Conservation (phyloP, 352 stramenopile species). For the Phytophthora citricola region DNA sequence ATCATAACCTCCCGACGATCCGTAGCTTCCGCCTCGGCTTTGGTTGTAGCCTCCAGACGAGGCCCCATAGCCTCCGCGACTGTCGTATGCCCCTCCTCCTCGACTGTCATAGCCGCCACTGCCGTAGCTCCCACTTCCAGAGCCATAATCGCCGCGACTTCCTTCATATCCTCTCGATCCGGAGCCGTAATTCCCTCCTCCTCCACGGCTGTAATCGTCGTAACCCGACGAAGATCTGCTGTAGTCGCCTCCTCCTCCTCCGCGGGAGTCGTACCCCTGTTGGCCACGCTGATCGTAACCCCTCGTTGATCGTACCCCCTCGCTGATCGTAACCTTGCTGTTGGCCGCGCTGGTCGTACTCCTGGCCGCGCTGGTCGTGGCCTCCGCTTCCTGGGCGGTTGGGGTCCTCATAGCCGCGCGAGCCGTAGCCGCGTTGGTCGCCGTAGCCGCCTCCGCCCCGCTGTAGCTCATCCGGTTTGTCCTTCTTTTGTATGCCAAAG, state of each 20-base stretch:
- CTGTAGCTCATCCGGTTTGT: conserved; percentile 57
- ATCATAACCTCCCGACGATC: neutral
- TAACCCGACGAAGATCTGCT: conserved; percentile 29
- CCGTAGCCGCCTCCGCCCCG: conserved; percentile 35
- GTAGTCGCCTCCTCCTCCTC: conserved; percentile 32
- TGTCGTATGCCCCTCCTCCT: conserved; percentile 16
- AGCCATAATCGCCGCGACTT: conserved; percentile 28
- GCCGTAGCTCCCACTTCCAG: conserved; percentile 8
- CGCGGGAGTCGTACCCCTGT: conserved; percentile 38
- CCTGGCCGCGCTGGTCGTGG: conserved; percentile 2
- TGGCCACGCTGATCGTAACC: conserved; percentile 20
- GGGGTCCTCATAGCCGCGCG: conserved; percentile 29
- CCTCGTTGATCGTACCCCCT: conserved; percentile 42
- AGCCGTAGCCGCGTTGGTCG: conserved; percentile 35
- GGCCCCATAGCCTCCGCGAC: conserved; percentile 14
- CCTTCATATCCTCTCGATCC: conserved; percentile 27
- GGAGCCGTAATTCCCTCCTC: conserved; percentile 22
- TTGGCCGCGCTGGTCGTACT: conserved; percentile 23
- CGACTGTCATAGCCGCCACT: conserved; percentile 32
- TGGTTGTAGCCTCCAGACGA: conserved; percentile 27
- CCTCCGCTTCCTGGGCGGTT: conserved; percentile 29
- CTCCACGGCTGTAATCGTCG: conserved; percentile 38
- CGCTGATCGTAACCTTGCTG: conserved; percentile 25
- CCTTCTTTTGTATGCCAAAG: conserved; percentile 10
- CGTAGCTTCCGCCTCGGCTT: conserved; percentile 24